phyloP scores from a whole-genome alignment of 805 yeast species.

The Nakazawaea ernobii region DNA sequence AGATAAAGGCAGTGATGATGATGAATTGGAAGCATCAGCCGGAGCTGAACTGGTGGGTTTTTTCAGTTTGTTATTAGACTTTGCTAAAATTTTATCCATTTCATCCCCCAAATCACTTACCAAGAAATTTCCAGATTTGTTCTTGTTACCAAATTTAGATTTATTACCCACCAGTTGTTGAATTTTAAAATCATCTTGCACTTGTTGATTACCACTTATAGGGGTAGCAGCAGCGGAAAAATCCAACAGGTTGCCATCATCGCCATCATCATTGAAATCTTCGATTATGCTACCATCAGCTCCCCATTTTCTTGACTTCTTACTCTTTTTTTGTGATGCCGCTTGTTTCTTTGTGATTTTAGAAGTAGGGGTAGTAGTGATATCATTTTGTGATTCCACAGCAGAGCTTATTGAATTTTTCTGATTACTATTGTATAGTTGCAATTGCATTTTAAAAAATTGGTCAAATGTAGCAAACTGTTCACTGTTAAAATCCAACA shows the following conservation, averaged over 20 bases:
- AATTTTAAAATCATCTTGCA: constrained; percentile 16
- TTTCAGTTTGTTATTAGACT: constrained; percentile 8
- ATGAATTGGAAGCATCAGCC: constrained; percentile 15
- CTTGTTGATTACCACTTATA: constrained; percentile 11
- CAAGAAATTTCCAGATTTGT: constrained; percentile 53
- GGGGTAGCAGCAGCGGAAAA: constrained; percentile 36
- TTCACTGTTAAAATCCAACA: constrained; percentile 22
- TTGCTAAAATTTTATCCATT: constrained; percentile 33
- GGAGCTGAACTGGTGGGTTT: neutral
- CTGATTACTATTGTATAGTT: constrained; percentile 19
- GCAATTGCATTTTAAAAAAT: constrained; percentile 33
- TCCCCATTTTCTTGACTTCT: constrained; percentile 59
- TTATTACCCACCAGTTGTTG: constrained; percentile 32
- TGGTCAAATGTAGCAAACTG: constrained; percentile 29
- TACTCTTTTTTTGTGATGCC: constrained; percentile 18
- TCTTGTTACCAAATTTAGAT: constrained; percentile 33
- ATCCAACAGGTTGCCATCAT: constrained; percentile 40
- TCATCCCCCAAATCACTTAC: constrained; percentile 58
- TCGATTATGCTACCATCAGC: constrained; percentile 54
- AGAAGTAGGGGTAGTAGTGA: neutral
- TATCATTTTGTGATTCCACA: constrained; percentile 5
- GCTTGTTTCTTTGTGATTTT: constrained; percentile 8
- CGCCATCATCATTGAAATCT: constrained; percentile 28
- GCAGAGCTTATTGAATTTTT: constrained; percentile 2
- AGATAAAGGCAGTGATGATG: constrained; percentile 41